Conservation (phyloP, 2,329 filamentous ascomycete species). For the Alternaria ethzedia region DNA sequence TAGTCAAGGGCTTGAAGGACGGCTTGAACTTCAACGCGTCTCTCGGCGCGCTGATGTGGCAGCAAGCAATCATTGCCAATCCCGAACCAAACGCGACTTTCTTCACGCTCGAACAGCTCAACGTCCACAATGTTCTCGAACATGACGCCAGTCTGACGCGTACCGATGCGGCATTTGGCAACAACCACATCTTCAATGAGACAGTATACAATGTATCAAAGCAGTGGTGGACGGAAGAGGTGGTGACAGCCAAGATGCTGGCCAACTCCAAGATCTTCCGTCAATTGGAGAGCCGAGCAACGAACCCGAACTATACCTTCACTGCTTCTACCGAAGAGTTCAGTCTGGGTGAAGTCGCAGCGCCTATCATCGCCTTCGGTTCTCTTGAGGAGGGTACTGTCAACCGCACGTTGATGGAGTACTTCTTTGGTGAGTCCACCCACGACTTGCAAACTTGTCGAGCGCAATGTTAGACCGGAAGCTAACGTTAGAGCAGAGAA, state of each 20-base stretch:
- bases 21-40: conserved; percentile 54
- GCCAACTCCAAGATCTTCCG: conserved; percentile 57
- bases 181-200: conserved; percentile 61
- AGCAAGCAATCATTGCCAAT: conserved; percentile 49
- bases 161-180: conserved; percentile 58
- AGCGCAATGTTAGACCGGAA: conserved; percentile 19
- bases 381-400: conserved; percentile 51
- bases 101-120: conserved; percentile 51
- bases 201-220: conserved; percentile 57
- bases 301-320: conserved; percentile 59
- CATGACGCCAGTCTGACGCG: conserved; percentile 60
- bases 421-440: conserved; percentile 54
- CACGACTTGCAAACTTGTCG: background rate
- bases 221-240: conserved; percentile 55
- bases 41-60: conserved; percentile 52
- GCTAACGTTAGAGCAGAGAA: conserved; percentile 43
- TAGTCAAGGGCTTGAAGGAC: conserved; percentile 48
- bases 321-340: conserved; percentile 52
- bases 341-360: conserved; percentile 59
- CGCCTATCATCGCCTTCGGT: conserved; percentile 59
- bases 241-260: conserved; percentile 38
- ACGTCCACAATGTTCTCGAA: conserved; percentile 57
- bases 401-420: conserved; percentile 51
- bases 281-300: conserved; percentile 53
- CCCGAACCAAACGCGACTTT: conserved; percentile 37